Conservation (phyloP, 2,329 filamentous ascomycete species). For the Bisporella sp. region DNA sequence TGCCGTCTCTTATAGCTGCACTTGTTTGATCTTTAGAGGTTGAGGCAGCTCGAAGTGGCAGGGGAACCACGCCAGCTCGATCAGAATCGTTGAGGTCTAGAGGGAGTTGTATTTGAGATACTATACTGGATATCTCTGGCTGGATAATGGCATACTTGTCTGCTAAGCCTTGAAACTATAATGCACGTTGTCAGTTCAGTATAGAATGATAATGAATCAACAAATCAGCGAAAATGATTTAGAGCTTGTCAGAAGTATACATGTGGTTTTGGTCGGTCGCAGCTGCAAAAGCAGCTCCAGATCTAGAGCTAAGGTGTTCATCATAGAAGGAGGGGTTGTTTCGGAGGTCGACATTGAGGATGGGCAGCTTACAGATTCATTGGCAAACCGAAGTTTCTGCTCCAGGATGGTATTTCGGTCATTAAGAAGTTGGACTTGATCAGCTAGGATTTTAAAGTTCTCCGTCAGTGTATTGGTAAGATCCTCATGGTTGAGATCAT, state of each 20-base stretch:
- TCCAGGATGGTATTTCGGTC: constrained; percentile 59
- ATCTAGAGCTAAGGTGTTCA: constrained; percentile 72
- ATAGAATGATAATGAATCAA: constrained; percentile 2
- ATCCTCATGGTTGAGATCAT: constrained; percentile 24
- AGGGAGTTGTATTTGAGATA: constrained; percentile 60
- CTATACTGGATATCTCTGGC: constrained; percentile 58
- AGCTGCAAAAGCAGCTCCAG: constrained; percentile 56
- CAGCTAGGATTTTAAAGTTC: constrained; percentile 57
- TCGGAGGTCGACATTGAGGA: constrained; percentile 7
- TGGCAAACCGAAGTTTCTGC: constrained; percentile 59
- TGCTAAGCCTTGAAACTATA: constrained; percentile 56
- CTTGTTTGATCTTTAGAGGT: constrained; percentile 50
- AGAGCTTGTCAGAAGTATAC: constrained; percentile 36
- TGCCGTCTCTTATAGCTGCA: constrained; percentile 56
- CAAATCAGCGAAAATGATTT: constrained; percentile 25
- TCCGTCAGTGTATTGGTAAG: constrained; percentile 52
- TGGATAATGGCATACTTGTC: constrained; percentile 62
- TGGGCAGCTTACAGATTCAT: constrained; percentile 51
- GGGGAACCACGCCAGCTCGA: constrained; percentile 22
- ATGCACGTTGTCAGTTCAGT: constrained; percentile 23
- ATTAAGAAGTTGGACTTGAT: constrained; percentile 56
- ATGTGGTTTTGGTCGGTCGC: constrained; percentile 55
- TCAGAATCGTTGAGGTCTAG: constrained; percentile 32
- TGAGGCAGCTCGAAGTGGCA: constrained; percentile 21
- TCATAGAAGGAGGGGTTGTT: constrained; percentile 28